Conservation (phyloP, 306 rosid species). For the Senna tora region DNA sequence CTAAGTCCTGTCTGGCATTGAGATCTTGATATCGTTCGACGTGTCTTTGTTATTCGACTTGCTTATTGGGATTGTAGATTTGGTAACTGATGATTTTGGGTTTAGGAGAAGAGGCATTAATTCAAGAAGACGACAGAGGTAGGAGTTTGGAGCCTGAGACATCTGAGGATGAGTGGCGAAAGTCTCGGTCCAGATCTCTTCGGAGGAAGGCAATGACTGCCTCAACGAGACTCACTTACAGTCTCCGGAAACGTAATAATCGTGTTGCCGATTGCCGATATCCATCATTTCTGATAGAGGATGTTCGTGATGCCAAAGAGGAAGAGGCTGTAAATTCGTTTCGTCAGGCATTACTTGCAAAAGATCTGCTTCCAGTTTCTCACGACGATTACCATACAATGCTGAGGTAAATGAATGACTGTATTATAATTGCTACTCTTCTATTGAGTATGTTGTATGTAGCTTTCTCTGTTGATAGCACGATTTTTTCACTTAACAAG, state of each 20-base stretch:
- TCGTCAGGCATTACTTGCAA: constrained; percentile 58
- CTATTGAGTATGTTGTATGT: constrained; percentile 7
- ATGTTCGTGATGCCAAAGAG: constrained; percentile 91
- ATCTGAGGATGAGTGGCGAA: constrained; percentile 87
- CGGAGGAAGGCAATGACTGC: constrained; percentile 72
- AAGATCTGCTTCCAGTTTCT: constrained; percentile 72
- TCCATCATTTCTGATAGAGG: constrained; percentile 69
- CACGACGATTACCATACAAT: constrained; percentile 92
- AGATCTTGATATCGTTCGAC: constrained; percentile 30
- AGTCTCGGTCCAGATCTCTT: constrained; percentile 70
- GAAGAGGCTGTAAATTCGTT: constrained; percentile 76
- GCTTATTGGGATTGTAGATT: constrained; percentile 6
- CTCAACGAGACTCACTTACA: constrained; percentile 58
- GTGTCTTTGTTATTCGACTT: constrained; percentile 2
- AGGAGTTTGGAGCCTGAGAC: constrained; percentile 63
- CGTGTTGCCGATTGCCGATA: constrained; percentile 75
- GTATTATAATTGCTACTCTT: constrained; percentile 7
- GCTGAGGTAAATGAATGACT: constrained; percentile 63
- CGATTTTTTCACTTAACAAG: constrained; percentile 14
- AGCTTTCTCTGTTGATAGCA: constrained; percentile 32
- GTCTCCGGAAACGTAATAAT: constrained; percentile 69
- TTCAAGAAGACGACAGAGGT: constrained; percentile 63
- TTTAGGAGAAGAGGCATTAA: constrained; percentile 59
- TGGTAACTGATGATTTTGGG: constrained; percentile 18
- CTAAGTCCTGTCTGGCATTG: constrained; percentile 15